phyloP scores from a whole-genome alignment of 2,329 filamentous ascomycete genomes.

The Mycosphaerella arachidis region DNA sequence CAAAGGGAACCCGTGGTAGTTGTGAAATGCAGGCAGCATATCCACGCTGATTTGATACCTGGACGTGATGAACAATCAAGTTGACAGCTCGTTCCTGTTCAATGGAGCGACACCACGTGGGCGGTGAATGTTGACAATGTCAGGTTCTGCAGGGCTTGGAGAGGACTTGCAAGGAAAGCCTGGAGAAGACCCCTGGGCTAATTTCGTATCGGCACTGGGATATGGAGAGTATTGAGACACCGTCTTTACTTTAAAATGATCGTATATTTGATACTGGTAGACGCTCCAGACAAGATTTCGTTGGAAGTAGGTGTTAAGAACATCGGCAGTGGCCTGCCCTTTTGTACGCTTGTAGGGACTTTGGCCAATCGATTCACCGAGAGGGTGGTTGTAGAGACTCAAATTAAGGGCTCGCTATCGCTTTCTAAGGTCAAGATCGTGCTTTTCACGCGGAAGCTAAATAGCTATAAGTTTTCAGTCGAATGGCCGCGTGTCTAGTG shows the following conservation, averaged over 20 bases:
- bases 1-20: not conserved
- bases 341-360: too few species aligned
- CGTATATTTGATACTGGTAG: not conserved
- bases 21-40: not conserved
- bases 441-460: too few species aligned
- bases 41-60: not conserved
- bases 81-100: not conserved
- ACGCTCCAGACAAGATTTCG: not conserved
- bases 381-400: too few species aligned
- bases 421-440: too few species aligned
- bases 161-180: not conserved
- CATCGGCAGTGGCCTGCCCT: too few species aligned
- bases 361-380: too few species aligned
- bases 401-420: too few species aligned
- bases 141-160: not conserved
- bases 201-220: constrained; percentile 1
- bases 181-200: not conserved
- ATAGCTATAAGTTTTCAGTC: too few species aligned
- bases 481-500: not conserved
- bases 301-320: not conserved
- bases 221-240: not conserved
- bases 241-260: not conserved
- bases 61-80: not conserved
- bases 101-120: not conserved
- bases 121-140: not conserved